Conservation (phyloP, 768 basidiomycete genomes). For the Multifurca ochricompacta region DNA sequence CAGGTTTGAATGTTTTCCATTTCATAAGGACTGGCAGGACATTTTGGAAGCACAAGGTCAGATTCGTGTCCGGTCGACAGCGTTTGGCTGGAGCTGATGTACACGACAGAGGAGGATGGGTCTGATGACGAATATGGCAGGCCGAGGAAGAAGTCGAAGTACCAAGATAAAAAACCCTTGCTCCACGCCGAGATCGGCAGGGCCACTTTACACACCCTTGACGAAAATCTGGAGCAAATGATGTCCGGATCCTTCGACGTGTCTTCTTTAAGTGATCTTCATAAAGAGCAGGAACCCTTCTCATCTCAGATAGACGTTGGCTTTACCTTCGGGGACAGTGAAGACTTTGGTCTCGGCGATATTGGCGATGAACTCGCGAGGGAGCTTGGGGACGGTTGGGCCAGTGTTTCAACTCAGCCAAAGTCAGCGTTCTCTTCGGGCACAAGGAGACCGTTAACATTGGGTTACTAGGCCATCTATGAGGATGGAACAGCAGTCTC, state of each 20-base stretch:
- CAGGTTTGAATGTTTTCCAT: neutral
- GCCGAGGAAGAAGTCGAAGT: constrained; percentile 25
- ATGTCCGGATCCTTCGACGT: constrained; percentile 58
- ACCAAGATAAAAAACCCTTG: constrained; percentile 25
- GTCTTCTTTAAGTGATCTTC: constrained; percentile 40
- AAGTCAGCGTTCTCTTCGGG: neutral
- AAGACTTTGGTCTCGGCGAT: constrained; percentile 48
- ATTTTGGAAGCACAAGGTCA: constrained; percentile 15
- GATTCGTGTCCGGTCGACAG: neutral
- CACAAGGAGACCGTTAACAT: neutral
- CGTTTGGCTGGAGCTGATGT: neutral
- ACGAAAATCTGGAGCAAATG: constrained; percentile 62
- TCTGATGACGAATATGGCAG: constrained; percentile 45
- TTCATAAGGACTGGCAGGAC: constrained; percentile 15
- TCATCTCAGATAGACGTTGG: constrained; percentile 49
- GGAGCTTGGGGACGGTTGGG: constrained; percentile 72
- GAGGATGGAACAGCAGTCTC: neutral
- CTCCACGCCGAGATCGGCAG: constrained; percentile 39
- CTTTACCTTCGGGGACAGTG: constrained; percentile 38
- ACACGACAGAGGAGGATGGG: constrained; percentile 26
- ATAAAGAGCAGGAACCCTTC: constrained; percentile 33
- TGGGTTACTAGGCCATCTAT: neutral
- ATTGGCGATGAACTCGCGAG: constrained; percentile 68
- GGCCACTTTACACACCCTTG: constrained; percentile 53
- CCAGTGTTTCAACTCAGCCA: constrained; percentile 26